Conservation (phyloP, 2,329 filamentous ascomycete species). For the Periconia sp. region DNA sequence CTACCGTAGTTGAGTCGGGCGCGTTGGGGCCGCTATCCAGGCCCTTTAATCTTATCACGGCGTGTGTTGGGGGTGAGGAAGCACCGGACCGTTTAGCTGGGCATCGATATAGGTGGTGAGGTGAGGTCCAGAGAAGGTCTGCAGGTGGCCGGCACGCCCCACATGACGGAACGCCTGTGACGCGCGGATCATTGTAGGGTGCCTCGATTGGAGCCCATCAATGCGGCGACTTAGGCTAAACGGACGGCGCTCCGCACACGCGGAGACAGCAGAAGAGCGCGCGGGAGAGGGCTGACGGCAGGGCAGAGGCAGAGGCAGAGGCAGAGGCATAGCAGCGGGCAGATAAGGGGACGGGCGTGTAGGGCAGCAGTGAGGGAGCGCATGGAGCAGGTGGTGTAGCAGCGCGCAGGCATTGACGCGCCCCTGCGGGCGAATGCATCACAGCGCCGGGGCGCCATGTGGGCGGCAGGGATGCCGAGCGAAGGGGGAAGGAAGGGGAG, state of each 20-base stretch:
- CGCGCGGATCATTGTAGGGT: slow-evolving; percentile 23
- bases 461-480: slow-evolving; percentile 36
- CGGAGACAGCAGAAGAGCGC: slow-evolving; percentile 11
- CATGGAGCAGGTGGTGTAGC: slow-evolving; percentile 38
- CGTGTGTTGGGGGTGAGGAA: slow-evolving; percentile 18
- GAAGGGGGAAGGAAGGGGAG: slow-evolving; percentile 6
- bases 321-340: slow-evolving; percentile 11
- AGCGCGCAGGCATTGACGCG: slow-evolving; percentile 34
- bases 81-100: slow-evolving; percentile 17
- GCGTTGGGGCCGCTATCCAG: slow-evolving; percentile 20
- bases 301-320: slow-evolving; percentile 8
- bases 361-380: slow-evolving; percentile 12
- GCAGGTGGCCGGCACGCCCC: slow-evolving; percentile 21
- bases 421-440: slow-evolving; percentile 30
- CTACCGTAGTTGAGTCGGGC: slow-evolving; percentile 15
- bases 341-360: slow-evolving; percentile 8
- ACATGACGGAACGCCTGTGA: slow-evolving; percentile 25
- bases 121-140: slow-evolving; percentile 30
- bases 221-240: slow-evolving; percentile 34
- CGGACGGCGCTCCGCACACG: slow-evolving; percentile 10
- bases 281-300: slow-evolving; percentile 8
- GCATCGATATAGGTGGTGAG: slow-evolving; percentile 31
- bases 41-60: slow-evolving; percentile 42
- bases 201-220: slow-evolving; percentile 23
- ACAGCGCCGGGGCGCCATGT: slow-evolving; percentile 37